Conservation (phyloP, 2,329 filamentous ascomycete species). For the Colletotrichum chlorophyti region DNA sequence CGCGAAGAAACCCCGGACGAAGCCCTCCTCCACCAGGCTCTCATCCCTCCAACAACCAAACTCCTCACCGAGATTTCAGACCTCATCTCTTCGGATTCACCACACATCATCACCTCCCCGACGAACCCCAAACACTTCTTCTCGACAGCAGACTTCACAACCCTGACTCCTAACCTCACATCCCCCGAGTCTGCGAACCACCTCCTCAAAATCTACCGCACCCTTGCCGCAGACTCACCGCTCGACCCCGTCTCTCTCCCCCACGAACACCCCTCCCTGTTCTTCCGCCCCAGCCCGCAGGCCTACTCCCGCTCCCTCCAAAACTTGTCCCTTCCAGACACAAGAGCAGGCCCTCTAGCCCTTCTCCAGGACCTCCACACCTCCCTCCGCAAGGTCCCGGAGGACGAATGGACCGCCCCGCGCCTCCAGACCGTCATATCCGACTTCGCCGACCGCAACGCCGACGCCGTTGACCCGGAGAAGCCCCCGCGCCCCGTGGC, state of each 20-base stretch:
- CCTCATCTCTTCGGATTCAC: background rate
- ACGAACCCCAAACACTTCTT: constrained; percentile 11
- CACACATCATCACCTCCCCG: background rate
- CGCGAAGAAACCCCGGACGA: constrained; percentile 26
- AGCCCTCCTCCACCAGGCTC: constrained; percentile 9
- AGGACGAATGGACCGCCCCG: constrained; percentile 18
- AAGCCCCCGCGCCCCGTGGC: background rate
- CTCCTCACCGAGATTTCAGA: constrained; percentile 19
- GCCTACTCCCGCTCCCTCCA: constrained; percentile 4
- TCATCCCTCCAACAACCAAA: constrained; percentile 20
- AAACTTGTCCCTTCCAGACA: constrained; percentile 1
- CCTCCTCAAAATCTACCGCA: constrained; percentile 22
- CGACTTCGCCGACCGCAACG: constrained; percentile 1
- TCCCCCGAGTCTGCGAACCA: background rate
- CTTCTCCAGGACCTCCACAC: constrained; percentile 12
- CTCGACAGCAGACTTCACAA: constrained; percentile 6
- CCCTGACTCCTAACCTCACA: constrained; percentile 4
- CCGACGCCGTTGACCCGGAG: background rate
- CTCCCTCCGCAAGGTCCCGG: constrained; percentile 13
- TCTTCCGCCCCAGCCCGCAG: constrained; percentile 23
- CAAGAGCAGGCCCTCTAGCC: background rate
- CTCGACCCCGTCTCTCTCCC: constrained; percentile 21
- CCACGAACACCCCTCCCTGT: constrained; percentile 28
- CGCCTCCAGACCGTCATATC: constrained; percentile 20
- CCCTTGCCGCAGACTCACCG: constrained; percentile 24